phyloP scores from a whole-genome alignment of 495 filamentous ascomycete genomes.

The Penicillium cinerascens region DNA sequence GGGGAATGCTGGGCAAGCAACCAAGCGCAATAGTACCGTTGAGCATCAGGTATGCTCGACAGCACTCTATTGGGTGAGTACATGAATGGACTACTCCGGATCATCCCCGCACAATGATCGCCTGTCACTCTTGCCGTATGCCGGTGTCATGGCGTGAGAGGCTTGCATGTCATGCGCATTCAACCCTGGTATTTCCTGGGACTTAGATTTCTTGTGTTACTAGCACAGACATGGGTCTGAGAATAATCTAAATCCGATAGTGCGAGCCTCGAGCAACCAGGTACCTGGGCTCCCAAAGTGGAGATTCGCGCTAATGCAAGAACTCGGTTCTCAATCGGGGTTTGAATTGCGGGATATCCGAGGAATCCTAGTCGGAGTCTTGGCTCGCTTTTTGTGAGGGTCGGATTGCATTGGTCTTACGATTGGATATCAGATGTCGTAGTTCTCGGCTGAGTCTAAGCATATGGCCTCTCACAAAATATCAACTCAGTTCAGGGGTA shows the following conservation, averaged over 20 bases:
- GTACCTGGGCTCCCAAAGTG: slow-evolving; percentile 9
- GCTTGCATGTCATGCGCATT: slow-evolving; percentile 14
- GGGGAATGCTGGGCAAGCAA: slow-evolving; percentile 10
- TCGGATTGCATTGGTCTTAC: slow-evolving; percentile 4
- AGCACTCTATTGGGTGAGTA: slow-evolving; percentile 3
- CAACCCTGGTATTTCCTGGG: neutral
- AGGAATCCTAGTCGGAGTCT: neutral
- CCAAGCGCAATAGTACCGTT: slow-evolving; percentile 3
- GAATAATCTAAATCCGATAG: slow-evolving; percentile 19
- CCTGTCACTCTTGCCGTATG: neutral
- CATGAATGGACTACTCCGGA: slow-evolving; percentile 6
- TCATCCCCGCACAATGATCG: slow-evolving; percentile 18
- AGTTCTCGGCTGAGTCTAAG: neutral
- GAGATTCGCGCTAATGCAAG: slow-evolving; percentile 17
- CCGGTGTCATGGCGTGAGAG: slow-evolving; percentile 5
- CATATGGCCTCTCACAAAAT: neutral
- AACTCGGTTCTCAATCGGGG: slow-evolving; percentile 6
- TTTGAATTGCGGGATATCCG: slow-evolving; percentile 7
- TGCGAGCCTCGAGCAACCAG: slow-evolving; percentile 1
- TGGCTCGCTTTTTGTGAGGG: slow-evolving; percentile 1
- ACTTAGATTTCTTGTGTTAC: neutral
- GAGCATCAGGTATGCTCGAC: slow-evolving; percentile 7
- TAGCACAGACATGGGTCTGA: slow-evolving; percentile 12
- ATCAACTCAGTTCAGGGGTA: neutral
- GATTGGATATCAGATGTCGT: slow-evolving; percentile 2